Base-by-base conservation (phyloP, 768 basidiomycete species). In the Glaciozyma martinii region DNA sequence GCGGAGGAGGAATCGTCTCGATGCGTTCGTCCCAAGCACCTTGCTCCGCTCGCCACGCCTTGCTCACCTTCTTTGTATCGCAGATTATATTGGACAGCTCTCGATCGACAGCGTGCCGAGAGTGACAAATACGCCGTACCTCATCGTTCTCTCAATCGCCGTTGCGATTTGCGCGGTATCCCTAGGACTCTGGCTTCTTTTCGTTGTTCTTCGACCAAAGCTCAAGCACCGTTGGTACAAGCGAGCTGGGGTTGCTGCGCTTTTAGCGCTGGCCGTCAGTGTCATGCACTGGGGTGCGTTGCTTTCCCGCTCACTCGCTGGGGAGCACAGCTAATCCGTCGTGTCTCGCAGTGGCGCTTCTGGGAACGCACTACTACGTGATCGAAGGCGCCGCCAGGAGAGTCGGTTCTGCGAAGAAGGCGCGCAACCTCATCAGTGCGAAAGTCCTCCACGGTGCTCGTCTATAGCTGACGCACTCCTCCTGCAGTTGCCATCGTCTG, bases 21-120 rank as follows among this genome's bases (percentile, higher is more conserved):
- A 69, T 69, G 68, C 68, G 67, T 68, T 37, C 57, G 61, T 49
- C 44, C 33, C 27, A 16, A 32, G 3, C 25, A 25, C 40, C 13
- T 27, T 8, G 7, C 8, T 44, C 46, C 23, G 46, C 54, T 1
- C 2, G 15, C 13, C 43, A 18, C 49, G n/a, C 21, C 19, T 19
- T 25, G 33, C 44, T 40, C 15, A 50, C 16, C 30, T 33, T 29
- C 25, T 19, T 27, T 40, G 23, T 13, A 5, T 19, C 8, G n/a
- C 63, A 68, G 67, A 69, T 55, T 69, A 69, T 56, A 50, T 69
- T 56, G 68, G 68, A 12, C 68, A 69, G 33, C 55, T 66, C 50
- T 57, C 59, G 21, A 66, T 69, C 59, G 55, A 60, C 44, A 60
- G 58, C 29, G 68, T 69, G 0, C 61, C 64, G 3, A 53, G 52